A percentile compares a stretch with the other conserved stretches of the same genome.
phyloP scores from a whole-genome alignment of 2,329 filamentous ascomycete species.

The Blastomyces emzantsi region DNA sequence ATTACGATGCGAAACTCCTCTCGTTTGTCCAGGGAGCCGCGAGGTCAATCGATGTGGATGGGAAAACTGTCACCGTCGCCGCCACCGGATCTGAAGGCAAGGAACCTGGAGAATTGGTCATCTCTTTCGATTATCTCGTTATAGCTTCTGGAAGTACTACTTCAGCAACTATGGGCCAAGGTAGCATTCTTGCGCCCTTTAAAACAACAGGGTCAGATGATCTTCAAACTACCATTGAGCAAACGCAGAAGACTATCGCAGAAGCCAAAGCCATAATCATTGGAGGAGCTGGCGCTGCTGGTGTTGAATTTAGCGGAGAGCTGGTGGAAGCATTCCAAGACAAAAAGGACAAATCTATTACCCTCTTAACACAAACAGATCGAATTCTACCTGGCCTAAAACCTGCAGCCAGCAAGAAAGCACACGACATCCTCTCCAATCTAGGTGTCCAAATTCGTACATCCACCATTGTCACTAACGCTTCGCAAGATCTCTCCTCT shows the following conservation, averaged over 20 bases:
- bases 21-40: constrained; percentile 45
- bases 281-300: constrained; percentile 42
- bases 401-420: constrained; percentile 4
- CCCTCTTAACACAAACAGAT: constrained; percentile 28
- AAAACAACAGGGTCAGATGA: constrained; percentile 36
- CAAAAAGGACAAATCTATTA: constrained; percentile 29
- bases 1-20: constrained; percentile 41
- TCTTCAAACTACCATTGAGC: constrained; percentile 26
- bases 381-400: constrained; percentile 12
- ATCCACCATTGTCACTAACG: constrained; percentile 10
- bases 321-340: constrained; percentile 33
- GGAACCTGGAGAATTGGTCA: constrained; percentile 16
- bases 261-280: constrained; percentile 39
- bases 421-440: constrained; percentile 10
- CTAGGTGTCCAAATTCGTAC: constrained; percentile 14
- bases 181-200: constrained; percentile 29
- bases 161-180: constrained; percentile 29
- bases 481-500: constrained; percentile 7
- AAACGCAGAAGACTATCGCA: constrained; percentile 29
- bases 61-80: constrained; percentile 37
- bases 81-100: constrained; percentile 21
- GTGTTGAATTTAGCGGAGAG: constrained; percentile 44
- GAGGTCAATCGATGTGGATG: constrained; percentile 37
- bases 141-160: constrained; percentile 48
- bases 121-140: constrained; percentile 48